phyloP scores from a whole-genome alignment of 2,329 filamentous ascomycete genomes.

The Tolypocladium pustulatum region DNA sequence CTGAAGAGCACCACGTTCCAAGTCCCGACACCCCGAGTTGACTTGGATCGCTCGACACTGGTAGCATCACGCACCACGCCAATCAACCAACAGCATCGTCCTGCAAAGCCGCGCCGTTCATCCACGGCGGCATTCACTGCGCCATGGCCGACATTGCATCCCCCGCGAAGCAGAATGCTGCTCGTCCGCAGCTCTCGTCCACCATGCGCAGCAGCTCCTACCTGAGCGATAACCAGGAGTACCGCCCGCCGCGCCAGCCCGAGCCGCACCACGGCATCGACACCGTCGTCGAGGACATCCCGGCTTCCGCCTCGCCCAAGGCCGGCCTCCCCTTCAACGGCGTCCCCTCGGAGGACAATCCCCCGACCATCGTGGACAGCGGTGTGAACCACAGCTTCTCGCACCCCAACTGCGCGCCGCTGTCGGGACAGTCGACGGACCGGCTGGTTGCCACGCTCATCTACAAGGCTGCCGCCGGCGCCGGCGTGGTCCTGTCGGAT shows the following conservation, averaged over 20 bases:
- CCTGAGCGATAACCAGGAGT: slow-evolving; percentile 53
- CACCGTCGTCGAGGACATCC: slow-evolving; percentile 49
- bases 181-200: slow-evolving; percentile 36
- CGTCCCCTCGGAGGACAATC: slow-evolving; percentile 47
- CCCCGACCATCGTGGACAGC: slow-evolving; percentile 50
- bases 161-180: slow-evolving; percentile 20
- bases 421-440: slow-evolving; percentile 34
- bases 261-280: slow-evolving; percentile 53
- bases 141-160: slow-evolving; percentile 16
- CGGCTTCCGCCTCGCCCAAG: slow-evolving; percentile 27
- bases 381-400: slow-evolving; percentile 52
- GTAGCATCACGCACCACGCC: not conserved
- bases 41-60: not conserved
- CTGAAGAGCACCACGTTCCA: not conserved
- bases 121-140: slow-evolving; percentile 8
- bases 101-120: not conserved
- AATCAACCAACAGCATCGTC: not conserved
- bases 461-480: slow-evolving; percentile 36
- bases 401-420: slow-evolving; percentile 51
- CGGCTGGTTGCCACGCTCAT: slow-evolving; percentile 53
- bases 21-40: not conserved
- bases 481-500: slow-evolving; percentile 10
- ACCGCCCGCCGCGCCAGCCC: slow-evolving; percentile 42
- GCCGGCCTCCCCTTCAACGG: slow-evolving; percentile 44
- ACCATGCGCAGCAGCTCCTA: slow-evolving; percentile 51